Evolutionary conservation across 306 rosid species (phyloP).

Genomic region (Fragaria ananassa): DNA sequence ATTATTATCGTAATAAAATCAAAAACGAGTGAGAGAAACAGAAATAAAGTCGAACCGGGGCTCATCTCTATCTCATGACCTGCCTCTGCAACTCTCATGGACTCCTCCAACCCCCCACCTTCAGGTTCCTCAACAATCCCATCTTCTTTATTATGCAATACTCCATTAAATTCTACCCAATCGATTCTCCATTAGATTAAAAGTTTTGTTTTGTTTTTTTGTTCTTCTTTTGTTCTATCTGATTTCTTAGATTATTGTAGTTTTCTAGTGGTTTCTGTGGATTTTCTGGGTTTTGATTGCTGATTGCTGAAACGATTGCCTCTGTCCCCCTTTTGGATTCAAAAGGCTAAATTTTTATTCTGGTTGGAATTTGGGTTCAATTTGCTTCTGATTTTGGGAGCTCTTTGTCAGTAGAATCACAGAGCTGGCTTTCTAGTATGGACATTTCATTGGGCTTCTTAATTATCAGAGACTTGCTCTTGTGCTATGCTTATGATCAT

Average conservation of each 20-base stretch:
- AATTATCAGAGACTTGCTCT: neutral
- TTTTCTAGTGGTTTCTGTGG: neutral
- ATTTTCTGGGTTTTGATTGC: neutral
- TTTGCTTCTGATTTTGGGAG: neutral
- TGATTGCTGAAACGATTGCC: neutral
- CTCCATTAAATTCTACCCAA: neutral
- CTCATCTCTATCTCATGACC: conserved; percentile 11
- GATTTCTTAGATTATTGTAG: neutral
- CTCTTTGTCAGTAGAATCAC: neutral
- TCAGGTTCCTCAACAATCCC: conserved; percentile 21
- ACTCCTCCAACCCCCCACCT: conserved; percentile 23
- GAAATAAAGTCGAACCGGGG: neutral
- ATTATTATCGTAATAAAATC: neutral
- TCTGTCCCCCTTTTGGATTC: neutral
- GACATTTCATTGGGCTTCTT: neutral
- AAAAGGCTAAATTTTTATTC: neutral
- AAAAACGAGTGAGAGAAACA: neutral
- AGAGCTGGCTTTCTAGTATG: neutral
- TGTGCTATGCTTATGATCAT: neutral
- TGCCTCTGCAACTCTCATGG: conserved; percentile 18
- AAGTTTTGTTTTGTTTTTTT: neutral
- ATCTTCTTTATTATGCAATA: too few relatives aligned
- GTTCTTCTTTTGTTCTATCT: neutral
- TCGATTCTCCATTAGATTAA: neutral
- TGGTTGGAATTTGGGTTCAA: neutral